Conservation (phyloP, 169 alveolate genomes). For the Plasmodium berghei region DNA sequence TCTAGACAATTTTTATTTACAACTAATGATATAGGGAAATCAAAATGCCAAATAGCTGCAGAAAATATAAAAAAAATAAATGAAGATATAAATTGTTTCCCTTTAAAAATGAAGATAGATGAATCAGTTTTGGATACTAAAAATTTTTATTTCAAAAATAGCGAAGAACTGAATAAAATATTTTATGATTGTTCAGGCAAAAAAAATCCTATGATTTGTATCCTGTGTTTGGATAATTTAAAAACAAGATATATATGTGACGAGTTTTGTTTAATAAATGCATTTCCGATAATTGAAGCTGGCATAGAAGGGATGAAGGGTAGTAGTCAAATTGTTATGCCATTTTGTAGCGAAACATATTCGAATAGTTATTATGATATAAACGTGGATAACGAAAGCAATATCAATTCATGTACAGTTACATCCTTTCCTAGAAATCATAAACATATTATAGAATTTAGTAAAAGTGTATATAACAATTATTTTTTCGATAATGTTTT, state of each 20-base stretch:
- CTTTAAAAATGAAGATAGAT: conserved; percentile 57
- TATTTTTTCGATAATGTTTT: conserved; percentile 50
- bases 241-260: conserved; percentile 39
- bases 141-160: neutral
- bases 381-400: conserved; percentile 1
- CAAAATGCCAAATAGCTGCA: conserved; percentile 66
- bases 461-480: conserved; percentile 49
- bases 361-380: conserved; percentile 11
- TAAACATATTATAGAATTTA: conserved; percentile 61
- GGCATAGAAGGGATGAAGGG: conserved; percentile 74
- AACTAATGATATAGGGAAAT: conserved; percentile 41
- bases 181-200: neutral
- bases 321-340: conserved; percentile 65
- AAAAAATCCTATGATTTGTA: conserved; percentile 46
- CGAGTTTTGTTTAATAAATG: conserved; percentile 45
- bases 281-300: conserved; percentile 55
- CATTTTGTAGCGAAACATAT: conserved; percentile 58
- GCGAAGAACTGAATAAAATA: neutral
- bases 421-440: conserved; percentile 73
- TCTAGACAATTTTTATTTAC: conserved; percentile 97
- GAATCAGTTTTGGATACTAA: conserved; percentile 17
- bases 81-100: conserved; percentile 27
- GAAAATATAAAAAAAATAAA: conserved; percentile 54
- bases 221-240: conserved; percentile 62
- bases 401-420: conserved; percentile 42